These are phyloP conservation scores for Vigna reflexopilosa DNA, from an alignment of 306 rosid genomes.

Conservation along the genomic window DNA sequence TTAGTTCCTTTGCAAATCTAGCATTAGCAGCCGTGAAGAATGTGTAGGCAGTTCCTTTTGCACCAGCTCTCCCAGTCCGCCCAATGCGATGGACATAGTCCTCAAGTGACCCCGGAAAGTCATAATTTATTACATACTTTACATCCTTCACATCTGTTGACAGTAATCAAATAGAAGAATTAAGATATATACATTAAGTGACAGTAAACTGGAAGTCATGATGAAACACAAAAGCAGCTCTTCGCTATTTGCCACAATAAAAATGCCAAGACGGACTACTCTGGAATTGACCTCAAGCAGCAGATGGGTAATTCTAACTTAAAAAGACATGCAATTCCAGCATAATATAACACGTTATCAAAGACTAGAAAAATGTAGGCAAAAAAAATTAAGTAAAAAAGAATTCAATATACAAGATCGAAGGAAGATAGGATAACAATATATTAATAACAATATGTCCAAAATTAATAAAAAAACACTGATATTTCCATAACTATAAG, in stretches of 20 bases:
- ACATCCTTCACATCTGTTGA: slow-evolving; percentile 97
- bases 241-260: neutral
- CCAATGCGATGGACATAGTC: slow-evolving; percentile 98
- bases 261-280: neutral
- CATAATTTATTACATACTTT: slow-evolving; percentile 89
- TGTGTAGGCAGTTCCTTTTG: slow-evolving; percentile 97
- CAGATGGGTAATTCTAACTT: neutral
- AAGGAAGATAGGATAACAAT: neutral
- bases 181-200: neutral
- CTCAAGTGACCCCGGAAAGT: slow-evolving; percentile 98
- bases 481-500: slow-evolving; percentile 21
- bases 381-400: neutral
- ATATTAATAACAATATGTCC: neutral
- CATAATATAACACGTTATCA: neutral
- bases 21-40: slow-evolving; percentile 98
- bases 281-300: neutral
- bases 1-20: slow-evolving; percentile 92
- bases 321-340: slow-evolving; percentile 1
- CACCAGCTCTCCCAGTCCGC: slow-evolving; percentile 99
- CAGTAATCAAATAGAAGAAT: slow-evolving; percentile 37
- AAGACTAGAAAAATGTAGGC: neutral
- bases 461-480: neutral
- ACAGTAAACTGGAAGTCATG: neutral
- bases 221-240: neutral
- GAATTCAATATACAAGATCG: neutral